Percentiles rank a stretch among this genome's conserved stretches.
Conservation (phyloP, 495 filamentous ascomycete species). For the Parathielavia appendiculata region DNA sequence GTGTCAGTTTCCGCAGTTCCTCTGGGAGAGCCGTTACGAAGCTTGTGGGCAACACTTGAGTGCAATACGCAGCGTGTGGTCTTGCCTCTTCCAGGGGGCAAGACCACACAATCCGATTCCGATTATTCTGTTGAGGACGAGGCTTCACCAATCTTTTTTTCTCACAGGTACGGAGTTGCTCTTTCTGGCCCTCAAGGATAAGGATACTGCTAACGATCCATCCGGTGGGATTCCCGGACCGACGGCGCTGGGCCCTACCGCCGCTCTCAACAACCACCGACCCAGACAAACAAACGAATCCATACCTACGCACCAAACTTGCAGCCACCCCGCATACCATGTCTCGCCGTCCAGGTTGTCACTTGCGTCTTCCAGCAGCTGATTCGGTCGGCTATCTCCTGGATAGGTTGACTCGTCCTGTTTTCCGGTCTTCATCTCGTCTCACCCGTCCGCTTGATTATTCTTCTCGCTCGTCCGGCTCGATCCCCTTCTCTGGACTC, state of each 20-base stretch:
- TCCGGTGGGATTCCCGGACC: background rate
- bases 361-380: background rate
- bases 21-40: conserved; percentile 90
- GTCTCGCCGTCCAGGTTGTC: background rate
- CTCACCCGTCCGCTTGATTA: background rate
- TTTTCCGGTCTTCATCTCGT: background rate
- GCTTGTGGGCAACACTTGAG: conserved; percentile 93
- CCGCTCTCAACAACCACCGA: background rate
- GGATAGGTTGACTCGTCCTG: background rate
- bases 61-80: conserved; percentile 96
- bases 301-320: background rate
- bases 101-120: conserved; percentile 94
- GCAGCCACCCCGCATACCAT: background rate
- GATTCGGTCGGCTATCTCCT: background rate
- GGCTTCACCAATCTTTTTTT: conserved; percentile 55
- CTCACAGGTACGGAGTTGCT: conserved; percentile 18
- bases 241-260: too few species aligned
- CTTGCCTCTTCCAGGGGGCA: conserved; percentile 28
- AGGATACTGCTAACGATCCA: conserved; percentile 21
- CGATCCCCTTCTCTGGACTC: too few species aligned
- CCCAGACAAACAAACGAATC: background rate
- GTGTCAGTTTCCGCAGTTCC: conserved; percentile 43
- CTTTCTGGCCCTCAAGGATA: background rate
- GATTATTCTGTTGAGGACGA: conserved; percentile 87
- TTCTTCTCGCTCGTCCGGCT: background rate